Percentiles rank a stretch among this genome's conserved stretches.
Conservation (phyloP, 2,329 filamentous ascomycete genomes). For the Sporothrix phasma region DNA sequence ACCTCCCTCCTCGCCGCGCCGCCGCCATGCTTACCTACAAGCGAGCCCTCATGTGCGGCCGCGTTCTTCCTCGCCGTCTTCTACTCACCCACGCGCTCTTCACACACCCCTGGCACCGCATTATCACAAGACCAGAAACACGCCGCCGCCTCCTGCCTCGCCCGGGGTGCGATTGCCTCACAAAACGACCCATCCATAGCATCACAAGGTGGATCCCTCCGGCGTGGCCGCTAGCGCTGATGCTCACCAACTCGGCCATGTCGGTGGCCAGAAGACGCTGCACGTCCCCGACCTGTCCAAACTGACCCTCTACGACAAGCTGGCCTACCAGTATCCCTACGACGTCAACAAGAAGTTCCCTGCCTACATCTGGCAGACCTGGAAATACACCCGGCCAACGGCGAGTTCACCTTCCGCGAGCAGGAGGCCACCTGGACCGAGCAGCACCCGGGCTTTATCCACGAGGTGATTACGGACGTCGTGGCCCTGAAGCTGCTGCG, state of each 20-base stretch:
- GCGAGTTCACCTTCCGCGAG: constrained; percentile 69
- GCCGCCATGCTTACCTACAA: constrained; percentile 65
- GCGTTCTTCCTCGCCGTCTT: constrained; percentile 58
- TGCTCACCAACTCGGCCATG: constrained; percentile 14
- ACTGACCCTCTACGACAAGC: constrained; percentile 66
- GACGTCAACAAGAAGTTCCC: constrained; percentile 82
- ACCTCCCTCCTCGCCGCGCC: neutral
- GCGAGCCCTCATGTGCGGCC: constrained; percentile 63
- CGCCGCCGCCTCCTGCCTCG: constrained; percentile 25
- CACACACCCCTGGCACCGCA: constrained; percentile 26
- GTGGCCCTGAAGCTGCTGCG: constrained; percentile 72
- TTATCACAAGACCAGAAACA: constrained; percentile 13
- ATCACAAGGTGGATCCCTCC: constrained; percentile 7
- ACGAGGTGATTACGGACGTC: constrained; percentile 92
- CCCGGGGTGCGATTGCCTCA: constrained; percentile 24
- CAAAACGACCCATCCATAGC: constrained; percentile 14
- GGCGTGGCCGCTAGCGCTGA: constrained; percentile 17
- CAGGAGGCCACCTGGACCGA: constrained; percentile 85
- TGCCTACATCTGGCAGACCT: constrained; percentile 98
- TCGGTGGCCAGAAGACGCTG: constrained; percentile 46
- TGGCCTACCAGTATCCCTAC: constrained; percentile 91
- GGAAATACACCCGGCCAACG: constrained; percentile 79
- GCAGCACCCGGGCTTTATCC: constrained; percentile 80
- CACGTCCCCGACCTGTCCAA: constrained; percentile 57
- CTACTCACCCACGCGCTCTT: constrained; percentile 57